Evolutionary conservation across 1,139 yeast species (phyloP), one percentile per base, ranked within the genome.

Genomic region (Kazachstania sp.): DNA sequence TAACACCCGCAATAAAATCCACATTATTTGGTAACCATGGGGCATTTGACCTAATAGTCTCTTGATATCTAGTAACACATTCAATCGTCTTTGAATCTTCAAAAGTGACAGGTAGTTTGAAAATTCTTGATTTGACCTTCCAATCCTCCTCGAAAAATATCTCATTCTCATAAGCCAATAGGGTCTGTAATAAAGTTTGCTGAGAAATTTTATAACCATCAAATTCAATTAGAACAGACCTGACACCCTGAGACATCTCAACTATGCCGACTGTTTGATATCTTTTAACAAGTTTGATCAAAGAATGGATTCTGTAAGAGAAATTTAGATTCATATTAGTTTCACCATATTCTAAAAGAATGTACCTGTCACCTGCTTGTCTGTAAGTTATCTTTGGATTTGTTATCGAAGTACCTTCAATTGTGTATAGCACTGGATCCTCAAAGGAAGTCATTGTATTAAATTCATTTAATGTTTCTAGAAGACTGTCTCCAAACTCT

Each of bases 1-100:
- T 92, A 52, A 90, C 86, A 53, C 79, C 78, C 37, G 95, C 95
- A 67, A 92, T 78, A 68, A 92, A 92, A 65, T 92, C 97, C 54
- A 90, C 97, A 62, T 92, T 92, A 71, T 88, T 90, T 54, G 98
- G 97, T 62, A 92, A 74, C 97, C 97, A 92, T 43, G 97, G 97
- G 11, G 97, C 98, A 48, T 79, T 79, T 29, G 94, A 76, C 60
- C 97, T 77, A 59, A 92, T 88, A 9, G 98, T 92, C 70, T 92
- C 97, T 65, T 81, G 80, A 68, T 92, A 92, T 66, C 97, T 78
- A 54, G 78, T 78, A 41, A 88, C 97, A 38, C 97, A 95, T 54
- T 79, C 90, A 59, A 90, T 71, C 2, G 96, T 88, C 70, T 83
- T 80, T 55, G 81, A 71, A 64, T 92, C 97, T 71, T 92, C 98